Base-by-base conservation (phyloP, 345 rosid species). In the Xanthoceras sorbifolium region DNA sequence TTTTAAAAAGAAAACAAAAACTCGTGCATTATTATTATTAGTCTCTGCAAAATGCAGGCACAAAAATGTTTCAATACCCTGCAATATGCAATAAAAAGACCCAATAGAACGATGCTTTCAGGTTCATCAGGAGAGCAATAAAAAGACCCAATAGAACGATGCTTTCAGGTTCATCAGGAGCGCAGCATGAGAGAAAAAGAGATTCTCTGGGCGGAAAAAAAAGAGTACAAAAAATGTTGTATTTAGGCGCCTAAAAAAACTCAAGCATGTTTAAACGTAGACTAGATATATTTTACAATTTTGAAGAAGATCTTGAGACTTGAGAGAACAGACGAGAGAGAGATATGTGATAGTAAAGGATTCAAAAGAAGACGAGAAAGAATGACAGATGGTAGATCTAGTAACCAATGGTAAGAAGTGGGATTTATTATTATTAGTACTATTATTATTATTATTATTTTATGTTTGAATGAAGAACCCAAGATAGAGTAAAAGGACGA, bases 401-500 rank as follows among this genome's bases (percentile, higher is more conserved):
- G 34, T 15, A 38, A 17, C 70, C 76, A 54, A 36, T 38, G 57
- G 76, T 23, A 12, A 38, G 32, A 54, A 69, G 68, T 5, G 63
- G 23, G 36, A 11, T 9, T 6, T 6, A 9, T 6, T 22, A n/a
- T 26, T 5, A 25, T 36, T 32, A 2, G 5, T n/a, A 23, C 8
- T 57, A 23, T 72, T 36, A 34, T 18, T 3, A 15, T n/a, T 4
- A 63, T 15, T 46, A 29, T 28, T 2, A n/a, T 48, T 23, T 57
- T 23, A 22, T 9, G 28, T 57, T 57, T 57, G 5, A 32, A 62
- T 3, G 71, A 52, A 74, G 76, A 76, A 32, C 68, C 79, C 25
- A 9, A 34, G 26, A 29, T 55, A 80, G 67, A 36, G 74, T 50
- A 69, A 65, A 59, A 72, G 57, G 76, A 69, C 67, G 44, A 60